Percentiles rank a stretch among this genome's conserved stretches.
phyloP scores from a whole-genome alignment of 352 stramenopile genomes.

The Phytophthora lateralis region DNA sequence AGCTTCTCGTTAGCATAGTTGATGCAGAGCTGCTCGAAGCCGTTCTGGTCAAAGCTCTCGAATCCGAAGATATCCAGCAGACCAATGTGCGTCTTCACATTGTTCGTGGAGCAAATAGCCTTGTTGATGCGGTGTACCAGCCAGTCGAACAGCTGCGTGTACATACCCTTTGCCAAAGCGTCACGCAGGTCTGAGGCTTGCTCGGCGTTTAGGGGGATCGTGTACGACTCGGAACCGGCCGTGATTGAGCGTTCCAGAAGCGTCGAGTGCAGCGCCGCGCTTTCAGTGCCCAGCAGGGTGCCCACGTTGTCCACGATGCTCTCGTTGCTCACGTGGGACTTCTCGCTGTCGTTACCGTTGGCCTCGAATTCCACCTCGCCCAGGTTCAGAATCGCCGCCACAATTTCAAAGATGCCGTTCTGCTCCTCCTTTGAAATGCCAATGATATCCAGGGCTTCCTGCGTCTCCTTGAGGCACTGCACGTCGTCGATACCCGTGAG shows the following conservation, averaged over 20 bases:
- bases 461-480: slow-evolving; percentile 81
- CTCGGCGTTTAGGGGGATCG: slow-evolving; percentile 88
- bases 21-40: slow-evolving; percentile 93
- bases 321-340: slow-evolving; percentile 59
- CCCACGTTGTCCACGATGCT: slow-evolving; percentile 63
- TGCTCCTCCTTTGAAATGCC: slow-evolving; percentile 89
- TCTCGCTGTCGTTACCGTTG: slow-evolving; percentile 50
- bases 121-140: slow-evolving; percentile 91
- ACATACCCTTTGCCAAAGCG: slow-evolving; percentile 96
- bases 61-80: slow-evolving; percentile 97
- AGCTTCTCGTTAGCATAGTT: slow-evolving; percentile 94
- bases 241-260: slow-evolving; percentile 93
- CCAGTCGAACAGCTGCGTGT: slow-evolving; percentile 97
- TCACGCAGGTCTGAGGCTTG: slow-evolving; percentile 93
- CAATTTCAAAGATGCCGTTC: slow-evolving; percentile 93
- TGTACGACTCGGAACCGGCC: slow-evolving; percentile 93
- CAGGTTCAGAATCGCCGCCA: slow-evolving; percentile 97
- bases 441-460: slow-evolving; percentile 90
- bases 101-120: slow-evolving; percentile 77
- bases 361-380: slow-evolving; percentile 94
- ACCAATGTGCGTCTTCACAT: slow-evolving; percentile 86
- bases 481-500: slow-evolving; percentile 72
- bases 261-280: slow-evolving; percentile 81
- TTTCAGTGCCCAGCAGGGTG: slow-evolving; percentile 63
- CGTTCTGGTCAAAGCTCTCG: slow-evolving; percentile 91